Evolutionary conservation across 805 yeast species (phyloP), one percentile per base, ranked within the genome.

Genomic region (Suhomyces vadensis): DNA sequence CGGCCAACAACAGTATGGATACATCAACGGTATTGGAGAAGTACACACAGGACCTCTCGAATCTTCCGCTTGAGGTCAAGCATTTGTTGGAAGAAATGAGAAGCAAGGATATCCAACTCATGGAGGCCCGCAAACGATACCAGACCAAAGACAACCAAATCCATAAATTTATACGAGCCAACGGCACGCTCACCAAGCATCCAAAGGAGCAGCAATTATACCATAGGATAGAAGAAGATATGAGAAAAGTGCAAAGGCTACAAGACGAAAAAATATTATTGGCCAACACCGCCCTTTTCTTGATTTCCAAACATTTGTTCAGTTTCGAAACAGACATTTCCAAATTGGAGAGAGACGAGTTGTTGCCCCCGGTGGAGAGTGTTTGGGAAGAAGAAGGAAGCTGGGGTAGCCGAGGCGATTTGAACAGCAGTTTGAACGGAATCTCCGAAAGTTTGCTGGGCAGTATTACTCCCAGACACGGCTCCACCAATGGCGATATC

Each of bases 41-140:
- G 50, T 70, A 70, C 47, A 71, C 75, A 2, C 83, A 79, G 58
- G 85, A 81, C 52, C 71, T 92, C 35, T 81, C 92, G 8, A 92
- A 91, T 55, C 74, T 94, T 35, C 97, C 97, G 19, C 82, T 88
- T 4, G 99, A 92, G 64, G 76, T 92, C 35, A 83, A 83, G 42
- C 88, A 86, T 56, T 67, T 89, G 27, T 67, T 92, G 38, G 86
- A 86, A 41, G 98, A 94, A 63, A 75, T 92, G 27, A 77, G 83
- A 41, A 77, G 73, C 29, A 79, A 83, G 47, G 98, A 92, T 59
- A 55, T 73, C 31, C 79, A 78, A 54, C 69, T 84, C 22, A 78
- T 79, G 55, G 95, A 87, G 44, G 73, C 78, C 6, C 74, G 87
- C 44, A 80, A 79, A 57, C 78, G 85, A 53, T 77, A 82, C 50